phyloP scores from a whole-genome alignment of 176 grass and related monocot species.

The Phoenix dactylifera region DNA sequence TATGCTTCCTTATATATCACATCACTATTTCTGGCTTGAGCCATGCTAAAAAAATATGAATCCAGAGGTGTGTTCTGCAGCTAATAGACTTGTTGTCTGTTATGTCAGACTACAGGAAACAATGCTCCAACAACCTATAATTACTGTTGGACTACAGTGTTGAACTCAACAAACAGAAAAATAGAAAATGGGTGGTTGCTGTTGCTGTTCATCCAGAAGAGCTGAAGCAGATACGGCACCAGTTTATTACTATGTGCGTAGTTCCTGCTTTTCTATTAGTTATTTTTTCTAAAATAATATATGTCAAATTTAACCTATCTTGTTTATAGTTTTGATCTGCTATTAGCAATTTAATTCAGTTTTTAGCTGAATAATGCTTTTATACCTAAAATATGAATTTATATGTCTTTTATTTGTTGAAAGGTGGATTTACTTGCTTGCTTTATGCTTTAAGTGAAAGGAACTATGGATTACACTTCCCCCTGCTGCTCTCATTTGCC shows the following conservation, averaged over 20 bases:
- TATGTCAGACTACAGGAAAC: slow-evolving; percentile 35
- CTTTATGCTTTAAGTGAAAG: too few species aligned
- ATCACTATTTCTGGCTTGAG: too few species aligned
- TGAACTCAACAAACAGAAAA: slow-evolving; percentile 13
- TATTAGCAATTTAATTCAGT: background rate
- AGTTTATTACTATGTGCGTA: slow-evolving; percentile 58
- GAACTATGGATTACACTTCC: too few species aligned
- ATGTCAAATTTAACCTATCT: background rate
- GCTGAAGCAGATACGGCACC: slow-evolving; percentile 50
- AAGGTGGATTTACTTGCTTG: too few species aligned
- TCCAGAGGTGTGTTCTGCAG: too few species aligned
- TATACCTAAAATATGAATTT: background rate
- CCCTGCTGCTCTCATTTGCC: too few species aligned
- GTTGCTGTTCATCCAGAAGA: slow-evolving; percentile 58
- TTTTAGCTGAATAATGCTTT: background rate
- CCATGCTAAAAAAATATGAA: too few species aligned
- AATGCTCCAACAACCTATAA: slow-evolving; percentile 14
- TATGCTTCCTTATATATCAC: too few species aligned
- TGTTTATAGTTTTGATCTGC: background rate
- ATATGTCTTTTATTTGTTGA: too few species aligned
- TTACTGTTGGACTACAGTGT: slow-evolving; percentile 24
- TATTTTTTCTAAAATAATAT: background rate
- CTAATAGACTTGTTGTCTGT: background rate
- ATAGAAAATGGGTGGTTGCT: slow-evolving; percentile 83
- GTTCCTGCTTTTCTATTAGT: background rate